Percentiles rank a stretch among this genome's conserved stretches.
These are phyloP conservation scores for Bonia amplexicaulis DNA, from an alignment of 176 grass and related monocot species.

Conservation along the genomic window DNA sequence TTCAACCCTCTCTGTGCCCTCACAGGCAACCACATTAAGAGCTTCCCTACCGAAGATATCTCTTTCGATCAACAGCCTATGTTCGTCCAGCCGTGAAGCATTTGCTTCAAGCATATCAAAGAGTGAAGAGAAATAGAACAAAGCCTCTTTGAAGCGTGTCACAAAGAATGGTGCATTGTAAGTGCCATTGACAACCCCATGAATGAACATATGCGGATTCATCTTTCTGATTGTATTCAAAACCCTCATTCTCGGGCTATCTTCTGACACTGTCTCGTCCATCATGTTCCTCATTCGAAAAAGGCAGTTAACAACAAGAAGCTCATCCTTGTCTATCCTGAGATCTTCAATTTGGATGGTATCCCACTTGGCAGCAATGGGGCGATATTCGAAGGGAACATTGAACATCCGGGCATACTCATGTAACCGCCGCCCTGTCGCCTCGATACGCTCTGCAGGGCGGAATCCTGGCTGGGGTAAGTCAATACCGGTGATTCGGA, in stretches of 20 bases:
- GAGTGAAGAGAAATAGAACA: constrained; percentile 35
- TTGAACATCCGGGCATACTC: constrained; percentile 39
- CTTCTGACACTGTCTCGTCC: constrained; percentile 33
- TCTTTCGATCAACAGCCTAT: constrained; percentile 28
- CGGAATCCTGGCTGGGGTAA: constrained; percentile 40
- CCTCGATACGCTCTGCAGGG: constrained; percentile 34
- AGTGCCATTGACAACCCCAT: constrained; percentile 39
- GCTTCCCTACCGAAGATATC: constrained; percentile 33
- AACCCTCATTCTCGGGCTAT: constrained; percentile 43
- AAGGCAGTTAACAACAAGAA: constrained; percentile 34
- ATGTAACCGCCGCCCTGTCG: constrained; percentile 17
- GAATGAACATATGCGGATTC: constrained; percentile 36
- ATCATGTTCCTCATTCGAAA: constrained; percentile 42
- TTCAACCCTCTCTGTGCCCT: constrained; percentile 42
- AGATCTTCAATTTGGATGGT: constrained; percentile 33
- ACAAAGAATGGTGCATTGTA: constrained; percentile 47
- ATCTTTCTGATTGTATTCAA: constrained; percentile 41
- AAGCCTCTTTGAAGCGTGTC: constrained; percentile 43
- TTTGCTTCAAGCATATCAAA: constrained; percentile 45
- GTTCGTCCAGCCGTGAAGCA: constrained; percentile 2
- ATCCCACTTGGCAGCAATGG: constrained; percentile 41
- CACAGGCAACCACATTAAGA: constrained; percentile 45
- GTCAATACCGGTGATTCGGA: constrained; percentile 34
- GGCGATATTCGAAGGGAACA: constrained; percentile 26
- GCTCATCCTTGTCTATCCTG: constrained; percentile 13